Conservation (phyloP, 306 rosid species). For the Luffa aegyptiaca region DNA sequence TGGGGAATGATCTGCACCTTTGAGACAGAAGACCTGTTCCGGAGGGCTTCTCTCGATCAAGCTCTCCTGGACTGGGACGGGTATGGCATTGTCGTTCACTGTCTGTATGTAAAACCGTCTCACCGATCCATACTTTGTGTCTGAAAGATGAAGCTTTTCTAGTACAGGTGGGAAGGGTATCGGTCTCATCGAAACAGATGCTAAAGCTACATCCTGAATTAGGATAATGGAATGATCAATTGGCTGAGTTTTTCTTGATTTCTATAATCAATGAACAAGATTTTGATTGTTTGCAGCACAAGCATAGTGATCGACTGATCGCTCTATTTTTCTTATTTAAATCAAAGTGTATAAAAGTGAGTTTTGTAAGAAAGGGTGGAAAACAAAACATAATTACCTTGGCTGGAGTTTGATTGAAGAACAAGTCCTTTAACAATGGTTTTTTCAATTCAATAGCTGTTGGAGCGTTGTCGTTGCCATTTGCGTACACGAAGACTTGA, state of each 20-base stretch:
- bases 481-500: conserved; percentile 67
- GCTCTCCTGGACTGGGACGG: conserved; percentile 48
- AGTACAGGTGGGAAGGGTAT: conserved; percentile 73
- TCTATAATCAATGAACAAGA: not conserved
- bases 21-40: conserved; percentile 52
- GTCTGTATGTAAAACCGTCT: conserved; percentile 79
- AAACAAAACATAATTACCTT: conserved; percentile 29
- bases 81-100: conserved; percentile 74
- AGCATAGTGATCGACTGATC: not conserved
- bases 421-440: conserved; percentile 56
- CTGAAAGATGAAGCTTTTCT: conserved; percentile 73
- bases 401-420: conserved; percentile 81
- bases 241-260: not conserved
- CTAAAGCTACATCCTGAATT: conserved; percentile 72
- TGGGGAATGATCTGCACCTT: conserved; percentile 87
- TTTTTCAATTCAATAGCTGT: conserved; percentile 73
- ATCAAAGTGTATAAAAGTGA: not conserved
- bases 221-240: conserved; percentile 7
- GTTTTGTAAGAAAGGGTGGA: not conserved
- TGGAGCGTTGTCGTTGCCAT: conserved; percentile 73
- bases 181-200: conserved; percentile 89
- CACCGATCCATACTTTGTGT: conserved; percentile 52
- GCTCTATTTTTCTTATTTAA: not conserved
- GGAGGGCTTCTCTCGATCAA: conserved; percentile 68
- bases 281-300: not conserved